Evolutionary conservation across 352 stramenopile genomes (phyloP).

Genomic region (Phytophthora chlamydospora): DNA sequence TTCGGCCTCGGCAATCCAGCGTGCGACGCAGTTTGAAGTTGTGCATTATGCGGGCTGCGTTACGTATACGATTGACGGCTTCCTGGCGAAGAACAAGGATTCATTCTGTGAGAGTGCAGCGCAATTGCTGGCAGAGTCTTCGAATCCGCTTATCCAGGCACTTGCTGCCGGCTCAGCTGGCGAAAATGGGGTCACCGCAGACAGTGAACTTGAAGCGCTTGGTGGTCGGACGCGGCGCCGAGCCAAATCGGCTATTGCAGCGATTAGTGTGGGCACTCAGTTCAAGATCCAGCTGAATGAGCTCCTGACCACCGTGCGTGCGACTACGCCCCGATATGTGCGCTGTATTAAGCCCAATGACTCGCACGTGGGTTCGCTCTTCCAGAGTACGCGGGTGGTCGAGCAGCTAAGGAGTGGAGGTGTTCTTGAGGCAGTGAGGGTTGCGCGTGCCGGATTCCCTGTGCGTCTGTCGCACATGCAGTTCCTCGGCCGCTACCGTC

Average conservation of each 20-base stretch:
- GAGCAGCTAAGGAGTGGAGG: slow-evolving; percentile 88
- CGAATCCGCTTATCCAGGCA: slow-evolving; percentile 67
- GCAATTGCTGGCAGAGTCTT: slow-evolving; percentile 57
- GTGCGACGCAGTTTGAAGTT: slow-evolving; percentile 82
- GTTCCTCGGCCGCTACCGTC: slow-evolving; percentile 77
- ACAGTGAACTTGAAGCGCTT: slow-evolving; percentile 22
- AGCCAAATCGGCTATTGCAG: slow-evolving; percentile 66
- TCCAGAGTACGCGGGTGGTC: slow-evolving; percentile 77
- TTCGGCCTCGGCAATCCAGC: slow-evolving; percentile 50
- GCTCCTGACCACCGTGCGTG: slow-evolving; percentile 94
- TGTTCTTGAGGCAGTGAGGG: slow-evolving; percentile 88
- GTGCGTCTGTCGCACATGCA: slow-evolving; percentile 81
- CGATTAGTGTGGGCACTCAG: slow-evolving; percentile 85
- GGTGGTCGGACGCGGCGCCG: slow-evolving; percentile 37
- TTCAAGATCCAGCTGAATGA: slow-evolving; percentile 95
- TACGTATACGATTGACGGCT: slow-evolving; percentile 79
- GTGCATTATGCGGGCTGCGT: slow-evolving; percentile 87
- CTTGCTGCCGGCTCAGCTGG: slow-evolving; percentile 38
- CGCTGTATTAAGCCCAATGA: slow-evolving; percentile 99
- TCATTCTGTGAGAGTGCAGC: slow-evolving; percentile 78
- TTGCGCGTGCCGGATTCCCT: slow-evolving; percentile 84
- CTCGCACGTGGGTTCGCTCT: slow-evolving; percentile 63
- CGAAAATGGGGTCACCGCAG: slow-evolving; percentile 9
- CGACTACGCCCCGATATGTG: slow-evolving; percentile 97
- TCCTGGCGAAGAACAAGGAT: slow-evolving; percentile 93